Evolutionary conservation across 176 grass and related monocot genomes (phyloP).

Genomic region (Aegilops bicornis): DNA sequence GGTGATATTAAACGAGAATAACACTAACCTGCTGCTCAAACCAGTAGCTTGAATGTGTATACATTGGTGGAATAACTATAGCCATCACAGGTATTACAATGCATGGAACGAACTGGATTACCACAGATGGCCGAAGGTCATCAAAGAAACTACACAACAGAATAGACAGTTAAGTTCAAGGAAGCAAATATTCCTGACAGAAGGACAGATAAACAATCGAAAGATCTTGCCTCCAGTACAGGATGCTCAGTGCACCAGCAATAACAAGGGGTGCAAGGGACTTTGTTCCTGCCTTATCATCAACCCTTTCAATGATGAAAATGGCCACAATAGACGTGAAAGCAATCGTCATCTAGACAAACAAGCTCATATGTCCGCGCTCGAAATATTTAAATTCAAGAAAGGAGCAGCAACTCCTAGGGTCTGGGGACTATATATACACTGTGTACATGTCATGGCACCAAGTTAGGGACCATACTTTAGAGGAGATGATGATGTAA

Average conservation of each 20-base stretch:
- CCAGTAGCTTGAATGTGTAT: no score
- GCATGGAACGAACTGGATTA: no score
- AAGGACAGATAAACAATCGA: not conserved
- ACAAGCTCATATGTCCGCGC: slow-evolving; percentile 14
- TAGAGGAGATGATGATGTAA: not conserved
- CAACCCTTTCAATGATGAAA: slow-evolving; percentile 94
- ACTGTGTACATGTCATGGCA: not conserved
- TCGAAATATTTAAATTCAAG: not conserved
- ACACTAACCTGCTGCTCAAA: no score
- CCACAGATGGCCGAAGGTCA: slow-evolving; percentile 81
- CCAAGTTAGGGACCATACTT: not conserved
- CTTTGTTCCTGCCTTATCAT: slow-evolving; percentile 62
- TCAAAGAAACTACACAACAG: slow-evolving; percentile 69
- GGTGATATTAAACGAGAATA: no score
- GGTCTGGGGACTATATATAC: not conserved
- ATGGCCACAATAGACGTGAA: slow-evolving; percentile 93
- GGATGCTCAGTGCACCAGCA: slow-evolving; percentile 84
- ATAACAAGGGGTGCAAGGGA: slow-evolving; percentile 79
- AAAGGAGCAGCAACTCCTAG: not conserved
- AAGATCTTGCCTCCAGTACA: slow-evolving; percentile 87
- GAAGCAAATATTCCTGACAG: not conserved
- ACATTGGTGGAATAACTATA: no score
- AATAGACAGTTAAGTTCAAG: not conserved
- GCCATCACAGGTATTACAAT: no score
- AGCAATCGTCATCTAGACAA: slow-evolving; percentile 80